Conservation (phyloP, 2,329 filamentous ascomycete species). For the Phialemonium atrogriseum region DNA sequence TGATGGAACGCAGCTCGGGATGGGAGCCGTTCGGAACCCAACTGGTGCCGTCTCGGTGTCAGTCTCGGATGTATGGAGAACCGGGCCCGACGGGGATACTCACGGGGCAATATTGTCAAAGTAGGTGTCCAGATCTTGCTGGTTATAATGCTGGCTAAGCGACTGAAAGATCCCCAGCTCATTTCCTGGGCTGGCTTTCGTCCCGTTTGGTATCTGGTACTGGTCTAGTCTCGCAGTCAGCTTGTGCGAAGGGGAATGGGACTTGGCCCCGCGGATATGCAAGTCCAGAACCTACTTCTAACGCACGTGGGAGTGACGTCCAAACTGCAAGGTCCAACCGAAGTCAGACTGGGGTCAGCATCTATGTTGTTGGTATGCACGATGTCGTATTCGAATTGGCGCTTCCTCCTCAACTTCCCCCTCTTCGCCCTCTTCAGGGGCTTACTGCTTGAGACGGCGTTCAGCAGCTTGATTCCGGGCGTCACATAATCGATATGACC, state of each 20-base stretch:
- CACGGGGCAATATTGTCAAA: slow-evolving; percentile 10
- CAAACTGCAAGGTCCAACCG: slow-evolving; percentile 3
- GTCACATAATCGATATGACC: slow-evolving; percentile 11
- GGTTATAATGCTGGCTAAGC: slow-evolving; percentile 23
- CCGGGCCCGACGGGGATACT: neutral
- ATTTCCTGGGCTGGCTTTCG: slow-evolving; percentile 8
- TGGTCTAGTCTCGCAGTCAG: no score
- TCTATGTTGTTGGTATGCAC: neutral
- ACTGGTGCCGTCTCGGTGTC: neutral
- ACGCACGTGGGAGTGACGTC: slow-evolving; percentile 8
- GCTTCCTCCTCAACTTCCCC: neutral
- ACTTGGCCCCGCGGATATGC: no score
- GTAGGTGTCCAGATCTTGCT: slow-evolving; percentile 23
- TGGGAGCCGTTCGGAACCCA: slow-evolving; percentile 20
- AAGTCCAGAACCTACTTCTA: slow-evolving; percentile 3
- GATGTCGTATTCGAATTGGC: slow-evolving; percentile 5
- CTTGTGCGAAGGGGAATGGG: no score
- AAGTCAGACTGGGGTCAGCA: slow-evolving; percentile 1
- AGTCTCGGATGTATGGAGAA: neutral
- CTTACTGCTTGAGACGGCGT: neutral
- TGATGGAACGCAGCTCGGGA: slow-evolving; percentile 20
- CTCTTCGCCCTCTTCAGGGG: neutral
- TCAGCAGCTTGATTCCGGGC: slow-evolving; percentile 5
- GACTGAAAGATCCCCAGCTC: slow-evolving; percentile 19
- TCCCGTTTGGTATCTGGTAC: slow-evolving; percentile 11